Percentiles rank a stretch among this genome's conserved stretches.
Conservation (phyloP, 2,329 filamentous ascomycete species). For the Cytospora leucostoma region DNA sequence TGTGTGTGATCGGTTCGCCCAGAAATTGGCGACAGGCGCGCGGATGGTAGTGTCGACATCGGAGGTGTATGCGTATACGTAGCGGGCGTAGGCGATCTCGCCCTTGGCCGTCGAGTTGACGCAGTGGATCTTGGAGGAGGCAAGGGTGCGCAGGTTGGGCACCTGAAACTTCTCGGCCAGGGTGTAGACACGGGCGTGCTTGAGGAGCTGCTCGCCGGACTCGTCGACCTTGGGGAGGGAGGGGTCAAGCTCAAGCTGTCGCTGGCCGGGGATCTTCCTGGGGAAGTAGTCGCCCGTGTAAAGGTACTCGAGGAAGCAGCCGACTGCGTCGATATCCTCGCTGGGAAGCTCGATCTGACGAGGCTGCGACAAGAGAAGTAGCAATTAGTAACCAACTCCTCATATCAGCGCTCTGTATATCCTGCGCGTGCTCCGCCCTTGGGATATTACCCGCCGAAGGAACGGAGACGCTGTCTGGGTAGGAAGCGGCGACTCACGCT, state of each 20-base stretch:
- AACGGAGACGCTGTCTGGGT: not conserved
- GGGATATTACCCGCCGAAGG: not conserved
- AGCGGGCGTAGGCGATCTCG: conserved; percentile 89
- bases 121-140: conserved; percentile 88
- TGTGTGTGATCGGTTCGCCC: conserved; percentile 79
- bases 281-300: conserved; percentile 90
- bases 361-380: conserved; percentile 42
- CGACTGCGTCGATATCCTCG: conserved; percentile 72
- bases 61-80: conserved; percentile 78
- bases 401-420: not conserved
- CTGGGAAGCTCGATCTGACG: conserved; percentile 68
- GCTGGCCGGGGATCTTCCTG: conserved; percentile 61
- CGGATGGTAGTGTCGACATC: conserved; percentile 72
- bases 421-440: not conserved
- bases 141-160: conserved; percentile 69
- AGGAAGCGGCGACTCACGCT: conserved; percentile 49
- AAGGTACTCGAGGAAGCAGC: conserved; percentile 79
- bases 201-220: conserved; percentile 79
- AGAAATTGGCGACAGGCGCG: conserved; percentile 85
- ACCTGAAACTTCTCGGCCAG: conserved; percentile 78
- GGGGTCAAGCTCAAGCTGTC: conserved; percentile 69
- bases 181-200: conserved; percentile 87
- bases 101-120: conserved; percentile 84
- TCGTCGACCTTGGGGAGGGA: conserved; percentile 68
- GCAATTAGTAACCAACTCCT: not conserved